These are phyloP conservation scores for Coniella vitis DNA, from an alignment of 2,329 filamentous ascomycete species.

Conservation along the genomic window DNA sequence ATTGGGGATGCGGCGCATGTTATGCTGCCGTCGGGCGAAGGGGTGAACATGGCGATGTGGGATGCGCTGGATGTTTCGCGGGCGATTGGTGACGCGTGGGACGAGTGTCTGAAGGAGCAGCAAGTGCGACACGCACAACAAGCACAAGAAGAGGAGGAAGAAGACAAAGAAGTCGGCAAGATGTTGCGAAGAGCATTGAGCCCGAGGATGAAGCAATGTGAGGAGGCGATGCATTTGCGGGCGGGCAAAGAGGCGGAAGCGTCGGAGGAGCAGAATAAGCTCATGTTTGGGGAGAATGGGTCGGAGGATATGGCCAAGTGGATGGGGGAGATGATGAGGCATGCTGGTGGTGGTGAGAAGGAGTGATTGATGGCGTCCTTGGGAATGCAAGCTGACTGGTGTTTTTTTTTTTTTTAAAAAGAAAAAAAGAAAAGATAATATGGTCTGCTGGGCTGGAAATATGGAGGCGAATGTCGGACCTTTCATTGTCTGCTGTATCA, in stretches of 20 bases:
- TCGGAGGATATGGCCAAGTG: constrained; percentile 7
- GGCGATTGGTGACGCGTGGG: constrained; percentile 21
- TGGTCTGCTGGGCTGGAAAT: too few species aligned
- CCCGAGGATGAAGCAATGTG: constrained; percentile 20
- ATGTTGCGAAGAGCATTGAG: constrained; percentile 17
- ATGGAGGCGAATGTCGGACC: not conserved
- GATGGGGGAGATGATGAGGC: not conserved
- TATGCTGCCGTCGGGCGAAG: constrained; percentile 46
- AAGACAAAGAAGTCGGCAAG: not conserved
- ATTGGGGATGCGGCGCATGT: constrained; percentile 50
- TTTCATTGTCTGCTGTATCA: too few species aligned
- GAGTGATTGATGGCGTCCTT: not conserved
- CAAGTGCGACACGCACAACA: too few species aligned
- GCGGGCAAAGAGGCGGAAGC: constrained; percentile 12
- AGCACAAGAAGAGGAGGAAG: too few species aligned
- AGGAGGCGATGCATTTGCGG: constrained; percentile 18
- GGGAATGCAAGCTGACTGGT: not conserved
- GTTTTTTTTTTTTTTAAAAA: not conserved
- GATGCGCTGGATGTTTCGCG: constrained; percentile 40
- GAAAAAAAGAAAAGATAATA: too few species aligned
- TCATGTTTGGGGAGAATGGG: constrained; percentile 16
- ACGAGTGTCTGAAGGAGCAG: not conserved
- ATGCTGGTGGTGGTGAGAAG: not conserved
- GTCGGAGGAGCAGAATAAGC: constrained; percentile 8
- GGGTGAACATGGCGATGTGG: constrained; percentile 46